Evolutionary conservation across 2,329 filamentous ascomycete species (phyloP), one percentile per base, ranked within the genome.

Genomic region (Lachnum nothofagi): DNA sequence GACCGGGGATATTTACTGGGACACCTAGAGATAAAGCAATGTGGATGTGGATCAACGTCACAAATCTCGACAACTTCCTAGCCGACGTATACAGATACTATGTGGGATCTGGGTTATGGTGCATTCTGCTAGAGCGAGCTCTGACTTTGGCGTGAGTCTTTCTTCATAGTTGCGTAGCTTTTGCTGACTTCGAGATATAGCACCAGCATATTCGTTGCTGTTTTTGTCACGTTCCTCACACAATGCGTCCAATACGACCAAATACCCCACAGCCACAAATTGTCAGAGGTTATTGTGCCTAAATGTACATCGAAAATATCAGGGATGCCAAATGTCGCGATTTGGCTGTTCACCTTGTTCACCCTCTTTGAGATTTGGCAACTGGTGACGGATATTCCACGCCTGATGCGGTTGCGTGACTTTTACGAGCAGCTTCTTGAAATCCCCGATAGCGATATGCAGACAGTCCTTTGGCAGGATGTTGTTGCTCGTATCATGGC

Each of bases 391-490:
- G 79, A 82, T 53, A 72, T 83, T 40, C 76, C 79, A 34, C 72
- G 79, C 24, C 70, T 88, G 10, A 72, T 74, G 55, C 74, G 79
- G 24, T 79, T 87, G 72, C 82, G 83, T 56, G 77, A 86, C 61
- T 88, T 88, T 65, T 88, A 83, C 61, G 72, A 76, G 17, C 74
- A 88, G 61, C 73, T 88, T 6, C 75, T 88, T 9, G 80, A 80
- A 24, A 79, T 88, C 23, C 78, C 79, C 3, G 83, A 87, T 63
- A 72, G 74, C 24, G 84, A 88, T 59, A 85, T 88, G 54, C 85
- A 88, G 61, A 86, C 83, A 0, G 81, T 87, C 37, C 82, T 83
- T 16, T 88, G 85, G 85, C 82, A 86, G 60, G 77, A 85, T 55
- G 74, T 88, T 17, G 83, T 88, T 24, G 80, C 77, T 48, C 77